Conservation (phyloP, 495 filamentous ascomycete species). For the Neurospora sp. region DNA sequence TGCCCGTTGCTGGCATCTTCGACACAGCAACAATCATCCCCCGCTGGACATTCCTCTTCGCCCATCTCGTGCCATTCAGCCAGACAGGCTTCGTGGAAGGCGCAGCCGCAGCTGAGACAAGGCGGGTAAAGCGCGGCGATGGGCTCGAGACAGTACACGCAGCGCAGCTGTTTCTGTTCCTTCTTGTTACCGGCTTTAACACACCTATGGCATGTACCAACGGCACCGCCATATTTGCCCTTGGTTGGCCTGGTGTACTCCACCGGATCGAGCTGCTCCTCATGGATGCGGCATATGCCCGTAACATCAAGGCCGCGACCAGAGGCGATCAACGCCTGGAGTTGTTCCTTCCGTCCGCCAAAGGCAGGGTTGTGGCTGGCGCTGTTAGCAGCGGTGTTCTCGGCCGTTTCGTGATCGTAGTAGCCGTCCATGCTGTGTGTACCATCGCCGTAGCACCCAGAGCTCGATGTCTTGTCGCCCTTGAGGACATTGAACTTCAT, state of each 20-base stretch:
- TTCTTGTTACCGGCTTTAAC: slow-evolving; percentile 33
- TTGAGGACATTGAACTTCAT: slow-evolving; percentile 67
- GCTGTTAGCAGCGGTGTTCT: slow-evolving; percentile 9
- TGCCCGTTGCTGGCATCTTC: slow-evolving; percentile 29
- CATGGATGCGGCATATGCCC: slow-evolving; percentile 49
- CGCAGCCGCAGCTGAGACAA: slow-evolving; percentile 53
- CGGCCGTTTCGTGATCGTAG: slow-evolving; percentile 20
- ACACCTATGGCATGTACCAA: slow-evolving; percentile 42
- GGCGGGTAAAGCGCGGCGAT: slow-evolving; percentile 46
- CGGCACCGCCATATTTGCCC: slow-evolving; percentile 33
- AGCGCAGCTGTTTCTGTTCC: slow-evolving; percentile 43
- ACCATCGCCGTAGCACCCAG: slow-evolving; percentile 9
- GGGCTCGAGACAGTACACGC: slow-evolving; percentile 49
- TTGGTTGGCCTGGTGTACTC: slow-evolving; percentile 24
- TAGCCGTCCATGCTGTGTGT: slow-evolving; percentile 14
- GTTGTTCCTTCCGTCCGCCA: slow-evolving; percentile 33
- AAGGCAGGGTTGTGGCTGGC: slow-evolving; percentile 15
- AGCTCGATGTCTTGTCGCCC: slow-evolving; percentile 24
- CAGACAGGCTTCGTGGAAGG: slow-evolving; percentile 45
- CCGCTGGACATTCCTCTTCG: slow-evolving; percentile 35
- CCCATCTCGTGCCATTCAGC: slow-evolving; percentile 39
- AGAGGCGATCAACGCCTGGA: slow-evolving; percentile 26
- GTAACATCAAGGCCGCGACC: slow-evolving; percentile 47
- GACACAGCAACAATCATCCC: slow-evolving; percentile 39
- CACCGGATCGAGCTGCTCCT: slow-evolving; percentile 41